These are phyloP conservation scores for Camellia oleifera DNA, from an alignment of 179 eudicot genomes.

Conservation along the genomic window DNA sequence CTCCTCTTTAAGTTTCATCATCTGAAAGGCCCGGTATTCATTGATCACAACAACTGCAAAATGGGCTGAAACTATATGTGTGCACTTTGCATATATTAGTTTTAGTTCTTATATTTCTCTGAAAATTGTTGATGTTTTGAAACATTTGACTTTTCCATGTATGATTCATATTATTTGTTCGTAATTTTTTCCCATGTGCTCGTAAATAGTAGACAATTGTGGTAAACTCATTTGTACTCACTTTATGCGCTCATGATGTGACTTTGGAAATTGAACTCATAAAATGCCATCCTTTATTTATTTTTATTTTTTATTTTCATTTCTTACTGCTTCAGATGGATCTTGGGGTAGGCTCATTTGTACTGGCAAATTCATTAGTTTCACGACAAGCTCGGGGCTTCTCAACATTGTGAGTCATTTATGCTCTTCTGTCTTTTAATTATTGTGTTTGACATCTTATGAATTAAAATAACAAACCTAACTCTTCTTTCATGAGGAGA, in stretches of 20 bases:
- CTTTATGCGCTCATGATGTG: neutral
- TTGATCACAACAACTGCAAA: too few species aligned
- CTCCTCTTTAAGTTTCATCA: too few species aligned
- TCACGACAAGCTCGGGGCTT: slow-evolving; percentile 94
- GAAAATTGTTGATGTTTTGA: too few species aligned
- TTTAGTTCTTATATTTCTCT: neutral
- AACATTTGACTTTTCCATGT: neutral
- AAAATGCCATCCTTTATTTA: neutral
- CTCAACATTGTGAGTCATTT: slow-evolving; percentile 49
- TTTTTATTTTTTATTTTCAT: too few species aligned
- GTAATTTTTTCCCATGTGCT: neutral
- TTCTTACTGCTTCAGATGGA: slow-evolving; percentile 65
- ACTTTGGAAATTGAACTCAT: slow-evolving; percentile 1
- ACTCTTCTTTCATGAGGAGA: neutral
- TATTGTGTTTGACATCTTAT: neutral
- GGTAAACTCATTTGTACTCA: neutral
- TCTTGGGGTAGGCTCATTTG: slow-evolving; percentile 96
- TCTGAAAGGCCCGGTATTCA: too few species aligned
- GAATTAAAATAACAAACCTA: neutral
- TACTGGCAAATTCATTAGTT: slow-evolving; percentile 80
- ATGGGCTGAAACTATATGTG: too few species aligned
- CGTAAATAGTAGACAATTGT: neutral
- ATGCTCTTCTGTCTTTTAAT: slow-evolving; percentile 5
- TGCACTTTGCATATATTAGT: neutral
- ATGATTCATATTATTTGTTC: neutral